phyloP scores from a whole-genome alignment of 1,139 yeast species.

The Geotrichum restrictum region DNA sequence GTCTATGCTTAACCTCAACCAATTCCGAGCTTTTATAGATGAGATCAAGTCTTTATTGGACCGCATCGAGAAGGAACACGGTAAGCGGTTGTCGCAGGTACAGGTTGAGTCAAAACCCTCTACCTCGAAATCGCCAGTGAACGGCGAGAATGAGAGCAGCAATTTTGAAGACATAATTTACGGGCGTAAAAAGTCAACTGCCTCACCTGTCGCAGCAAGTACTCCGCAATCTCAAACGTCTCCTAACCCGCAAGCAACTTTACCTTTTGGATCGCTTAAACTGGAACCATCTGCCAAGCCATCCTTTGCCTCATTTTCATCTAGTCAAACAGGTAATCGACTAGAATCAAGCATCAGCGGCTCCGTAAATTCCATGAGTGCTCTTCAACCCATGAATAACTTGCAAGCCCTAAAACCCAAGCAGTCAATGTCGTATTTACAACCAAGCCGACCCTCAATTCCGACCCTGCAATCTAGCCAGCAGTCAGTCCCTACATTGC shows the following conservation, averaged over 20 bases:
- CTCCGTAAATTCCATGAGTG: no score
- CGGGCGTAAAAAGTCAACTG: slow-evolving; percentile 19
- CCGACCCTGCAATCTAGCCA: neutral
- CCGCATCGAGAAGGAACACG: slow-evolving; percentile 30
- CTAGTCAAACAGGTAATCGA: neutral
- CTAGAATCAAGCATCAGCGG: neutral
- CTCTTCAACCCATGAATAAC: no score
- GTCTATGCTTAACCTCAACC: slow-evolving; percentile 42
- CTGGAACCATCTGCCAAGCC: slow-evolving; percentile 15
- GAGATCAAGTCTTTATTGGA: slow-evolving; percentile 37
- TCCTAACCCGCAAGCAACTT: slow-evolving; percentile 33
- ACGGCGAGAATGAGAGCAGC: neutral
- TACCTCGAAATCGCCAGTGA: neutral
- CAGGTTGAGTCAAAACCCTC: slow-evolving; percentile 8
- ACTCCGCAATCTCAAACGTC: neutral
- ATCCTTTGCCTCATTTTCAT: neutral
- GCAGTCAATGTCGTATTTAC: neutral
- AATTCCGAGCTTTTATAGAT: slow-evolving; percentile 42
- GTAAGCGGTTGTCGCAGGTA: slow-evolving; percentile 26
- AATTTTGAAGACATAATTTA: slow-evolving; percentile 20
- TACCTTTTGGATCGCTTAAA: slow-evolving; percentile 30
- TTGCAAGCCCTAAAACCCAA: no score
- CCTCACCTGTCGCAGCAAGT: neutral
- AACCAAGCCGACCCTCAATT: neutral
- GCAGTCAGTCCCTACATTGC: neutral